phyloP scores from a whole-genome alignment of 495 filamentous ascomycete genomes.

The Acidiella bohemica region DNA sequence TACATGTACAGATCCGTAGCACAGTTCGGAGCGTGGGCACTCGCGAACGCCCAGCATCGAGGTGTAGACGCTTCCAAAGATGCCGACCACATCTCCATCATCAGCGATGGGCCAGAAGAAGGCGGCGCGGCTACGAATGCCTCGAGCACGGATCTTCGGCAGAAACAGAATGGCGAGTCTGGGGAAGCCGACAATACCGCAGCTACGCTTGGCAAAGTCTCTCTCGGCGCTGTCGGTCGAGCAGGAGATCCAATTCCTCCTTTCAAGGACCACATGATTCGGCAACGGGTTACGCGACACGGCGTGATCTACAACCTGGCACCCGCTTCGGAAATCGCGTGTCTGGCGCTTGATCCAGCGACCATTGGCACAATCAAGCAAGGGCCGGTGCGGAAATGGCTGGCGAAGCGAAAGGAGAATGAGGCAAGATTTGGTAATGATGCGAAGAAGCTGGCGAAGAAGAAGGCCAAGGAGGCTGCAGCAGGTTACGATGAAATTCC shows the following conservation, averaged over 20 bases:
- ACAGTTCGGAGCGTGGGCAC: slow-evolving; percentile 82
- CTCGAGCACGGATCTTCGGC: slow-evolving; percentile 18
- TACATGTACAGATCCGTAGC: slow-evolving; percentile 84
- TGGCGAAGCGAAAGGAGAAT: slow-evolving; percentile 54
- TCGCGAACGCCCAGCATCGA: slow-evolving; percentile 66
- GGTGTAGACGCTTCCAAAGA: slow-evolving; percentile 61
- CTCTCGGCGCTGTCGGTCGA: slow-evolving; percentile 46
- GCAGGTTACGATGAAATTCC: slow-evolving; percentile 56
- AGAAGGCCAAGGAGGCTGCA: slow-evolving; percentile 54
- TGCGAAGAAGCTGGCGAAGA: slow-evolving; percentile 53
- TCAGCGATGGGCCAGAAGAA: slow-evolving; percentile 39
- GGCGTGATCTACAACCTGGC: slow-evolving; percentile 56
- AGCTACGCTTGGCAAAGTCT: not conserved
- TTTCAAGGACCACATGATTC: slow-evolving; percentile 78
- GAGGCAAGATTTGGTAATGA: slow-evolving; percentile 53
- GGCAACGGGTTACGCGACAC: slow-evolving; percentile 66
- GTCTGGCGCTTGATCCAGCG: slow-evolving; percentile 44
- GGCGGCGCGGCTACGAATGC: slow-evolving; percentile 25
- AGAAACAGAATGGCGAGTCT: slow-evolving; percentile 5
- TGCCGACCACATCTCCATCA: slow-evolving; percentile 63
- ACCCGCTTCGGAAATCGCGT: slow-evolving; percentile 44
- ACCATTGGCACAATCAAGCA: slow-evolving; percentile 68
- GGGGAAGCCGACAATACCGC: not conserved
- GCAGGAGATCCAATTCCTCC: slow-evolving; percentile 70
- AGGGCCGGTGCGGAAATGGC: slow-evolving; percentile 70